Percentiles rank a stretch among this genome's conserved stretches.
These are phyloP conservation scores for Pseudoneurospora amorphoporcata DNA, from an alignment of 495 filamentous ascomycete species.

Conservation along the genomic window DNA sequence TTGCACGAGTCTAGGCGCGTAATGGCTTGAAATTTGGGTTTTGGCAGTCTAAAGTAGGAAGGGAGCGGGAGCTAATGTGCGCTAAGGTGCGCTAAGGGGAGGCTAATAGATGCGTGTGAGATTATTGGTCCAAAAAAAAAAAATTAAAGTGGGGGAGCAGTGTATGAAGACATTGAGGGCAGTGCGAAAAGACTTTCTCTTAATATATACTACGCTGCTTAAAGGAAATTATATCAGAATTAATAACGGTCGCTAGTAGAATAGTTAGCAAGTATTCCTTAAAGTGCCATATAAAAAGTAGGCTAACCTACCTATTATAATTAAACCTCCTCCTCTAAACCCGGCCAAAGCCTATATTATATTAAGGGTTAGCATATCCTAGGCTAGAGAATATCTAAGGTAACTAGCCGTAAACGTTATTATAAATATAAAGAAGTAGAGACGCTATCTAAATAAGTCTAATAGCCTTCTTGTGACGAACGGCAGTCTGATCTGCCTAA, in stretches of 20 bases:
- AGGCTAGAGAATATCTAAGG: slow-evolving; percentile 37
- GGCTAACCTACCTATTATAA: slow-evolving; percentile 46
- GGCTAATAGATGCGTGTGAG: too few relatives aligned
- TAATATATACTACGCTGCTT: slow-evolving; percentile 53
- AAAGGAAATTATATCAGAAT: slow-evolving; percentile 58
- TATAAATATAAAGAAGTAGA: slow-evolving; percentile 40
- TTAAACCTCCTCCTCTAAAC: slow-evolving; percentile 49
- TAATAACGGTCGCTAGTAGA: slow-evolving; percentile 48
- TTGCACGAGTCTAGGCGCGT: too few relatives aligned
- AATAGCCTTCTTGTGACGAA: too few relatives aligned
- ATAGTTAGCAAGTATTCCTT: slow-evolving; percentile 1
- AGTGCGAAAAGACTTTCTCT: too few relatives aligned
- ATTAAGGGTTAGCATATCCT: slow-evolving; percentile 29
- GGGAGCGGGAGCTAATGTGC: too few relatives aligned
- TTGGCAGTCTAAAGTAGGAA: too few relatives aligned
- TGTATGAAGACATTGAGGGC: too few relatives aligned
- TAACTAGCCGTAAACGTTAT: slow-evolving; percentile 38
- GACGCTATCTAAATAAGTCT: slow-evolving; percentile 43
- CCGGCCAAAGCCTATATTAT: slow-evolving; percentile 40
- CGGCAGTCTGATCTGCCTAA: too few relatives aligned
- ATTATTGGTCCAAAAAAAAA: too few relatives aligned
- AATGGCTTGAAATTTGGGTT: too few relatives aligned
- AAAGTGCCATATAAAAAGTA: neutral
- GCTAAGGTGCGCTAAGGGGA: too few relatives aligned
- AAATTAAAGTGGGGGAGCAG: too few relatives aligned